Evolutionary conservation across 768 basidiomycete genomes (phyloP), one percentile per base, ranked within the genome.

Genomic region (Gautieria morchelliformis): DNA sequence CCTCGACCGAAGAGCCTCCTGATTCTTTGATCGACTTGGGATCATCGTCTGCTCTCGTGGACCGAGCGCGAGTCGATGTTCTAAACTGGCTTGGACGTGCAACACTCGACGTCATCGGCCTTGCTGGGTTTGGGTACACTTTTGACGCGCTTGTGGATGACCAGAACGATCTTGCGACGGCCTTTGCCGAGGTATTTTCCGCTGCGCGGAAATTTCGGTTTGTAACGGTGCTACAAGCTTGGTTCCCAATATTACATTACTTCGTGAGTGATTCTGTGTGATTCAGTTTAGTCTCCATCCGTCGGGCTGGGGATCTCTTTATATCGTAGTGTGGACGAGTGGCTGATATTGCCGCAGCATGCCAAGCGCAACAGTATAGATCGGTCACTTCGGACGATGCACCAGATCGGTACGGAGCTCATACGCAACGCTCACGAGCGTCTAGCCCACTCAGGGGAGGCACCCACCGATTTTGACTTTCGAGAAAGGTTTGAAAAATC

Each of bases 61-160:
- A 58, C 51, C 45, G 58, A 50, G 19, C 40, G 20, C 69, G 68
- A 7, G 71, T 89, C 33, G 83, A 93, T 39, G 78, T 83, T 2
- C 70, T 85, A 39, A 70, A 74, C 4, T 88, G 83, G 80, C 71
- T 90, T 3, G 81, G 79, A 42, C 79, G 78, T 56, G 78, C 79
- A 50, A 89, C 87, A 4, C 72, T 91, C 9, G 89, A 91, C 60
- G 79, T 87, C 55, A 89, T 93, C 52, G 87, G 87, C 9, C 72
- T 85, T 39, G 84, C 88, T 6, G 82, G 85, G 62, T 87, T 85
- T 63, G 73, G 68, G 63, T 78, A 75, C 66, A 64, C 70, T 17
- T 83, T 85, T 69, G 69, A 79, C 53, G 72, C 83, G 9, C 75
- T 85, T n/a, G 63, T 67, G 22, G 64, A 75, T 30, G 70, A 72